Evolutionary conservation across 805 yeast species (phyloP).

Genomic region (Yamadazyma endophytica): DNA sequence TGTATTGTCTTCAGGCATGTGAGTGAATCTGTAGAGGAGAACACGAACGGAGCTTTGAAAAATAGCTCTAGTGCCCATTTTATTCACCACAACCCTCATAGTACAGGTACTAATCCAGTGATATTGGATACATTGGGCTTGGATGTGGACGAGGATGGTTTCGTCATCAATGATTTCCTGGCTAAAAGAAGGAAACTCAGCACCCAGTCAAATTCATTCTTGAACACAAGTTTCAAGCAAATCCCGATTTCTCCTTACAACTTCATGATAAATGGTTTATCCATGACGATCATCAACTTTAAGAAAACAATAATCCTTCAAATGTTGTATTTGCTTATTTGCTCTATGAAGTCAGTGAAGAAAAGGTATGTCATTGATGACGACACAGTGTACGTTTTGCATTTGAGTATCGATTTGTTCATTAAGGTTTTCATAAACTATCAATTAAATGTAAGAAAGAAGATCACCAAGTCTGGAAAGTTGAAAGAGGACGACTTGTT

Average conservation of each 20-base stretch:
- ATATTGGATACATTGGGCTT: conserved; percentile 35
- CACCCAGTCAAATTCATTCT: conserved; percentile 4
- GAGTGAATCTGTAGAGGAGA: conserved; percentile 14
- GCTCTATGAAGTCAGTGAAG: conserved; percentile 34
- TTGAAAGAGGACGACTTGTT: conserved; percentile 33
- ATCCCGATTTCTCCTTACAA: conserved; percentile 39
- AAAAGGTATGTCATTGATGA: conserved; percentile 11
- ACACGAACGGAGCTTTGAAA: background rate
- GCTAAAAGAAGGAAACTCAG: conserved; percentile 29
- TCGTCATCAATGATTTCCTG: conserved; percentile 40
- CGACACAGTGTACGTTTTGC: conserved; percentile 12
- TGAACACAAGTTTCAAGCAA: conserved; percentile 16
- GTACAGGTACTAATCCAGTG: conserved; percentile 15
- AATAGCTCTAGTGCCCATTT: conserved; percentile 3
- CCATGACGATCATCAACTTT: conserved; percentile 40
- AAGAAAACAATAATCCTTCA: conserved; percentile 40
- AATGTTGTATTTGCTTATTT: conserved; percentile 38
- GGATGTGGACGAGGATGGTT: conserved; percentile 43
- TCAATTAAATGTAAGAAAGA: conserved; percentile 20
- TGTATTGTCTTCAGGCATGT: conserved; percentile 34
- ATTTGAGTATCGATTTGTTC: conserved; percentile 28
- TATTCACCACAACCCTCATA: conserved; percentile 15
- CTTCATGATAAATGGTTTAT: conserved; percentile 37
- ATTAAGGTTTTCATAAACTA: conserved; percentile 36
- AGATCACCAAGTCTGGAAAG: conserved; percentile 11